Percentiles rank a stretch among this genome's conserved stretches.
Evolutionary conservation across 1,139 yeast species (phyloP).

Genomic region (Yamadazyma mexicana): DNA sequence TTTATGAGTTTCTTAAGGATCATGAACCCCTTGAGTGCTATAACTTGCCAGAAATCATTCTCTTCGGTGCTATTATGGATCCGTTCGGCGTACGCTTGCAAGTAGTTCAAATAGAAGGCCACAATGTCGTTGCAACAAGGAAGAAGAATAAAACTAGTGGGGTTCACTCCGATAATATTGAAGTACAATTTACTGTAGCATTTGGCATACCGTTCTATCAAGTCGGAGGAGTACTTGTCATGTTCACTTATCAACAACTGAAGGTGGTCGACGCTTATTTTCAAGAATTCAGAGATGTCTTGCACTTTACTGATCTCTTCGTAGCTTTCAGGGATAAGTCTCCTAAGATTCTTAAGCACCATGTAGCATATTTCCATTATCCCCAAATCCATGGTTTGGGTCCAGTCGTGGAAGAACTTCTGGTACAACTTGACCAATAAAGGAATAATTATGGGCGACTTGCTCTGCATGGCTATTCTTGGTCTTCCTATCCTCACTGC

Average conservation of each 20-base stretch:
- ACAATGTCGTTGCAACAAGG: constrained; percentile 64
- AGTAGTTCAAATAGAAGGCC: constrained; percentile 54
- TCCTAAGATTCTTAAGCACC: constrained; percentile 70
- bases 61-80: constrained; percentile 57
- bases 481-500: constrained; percentile 82
- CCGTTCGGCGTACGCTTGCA: constrained; percentile 61
- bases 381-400: constrained; percentile 40
- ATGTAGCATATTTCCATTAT: constrained; percentile 73
- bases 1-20: constrained; percentile 66
- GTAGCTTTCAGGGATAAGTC: constrained; percentile 71
- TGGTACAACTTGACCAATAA: constrained; percentile 60
- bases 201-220: constrained; percentile 68
- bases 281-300: constrained; percentile 61
- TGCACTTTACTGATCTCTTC: constrained; percentile 65
- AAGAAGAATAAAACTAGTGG: constrained; percentile 70
- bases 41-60: constrained; percentile 69
- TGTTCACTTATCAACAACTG: constrained; percentile 55
- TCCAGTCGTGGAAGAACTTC: constrained; percentile 65
- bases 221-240: constrained; percentile 53
- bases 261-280: constrained; percentile 58
- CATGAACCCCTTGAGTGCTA: constrained; percentile 69
- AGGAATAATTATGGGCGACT: constrained; percentile 63
- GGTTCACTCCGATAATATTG: constrained; percentile 54
- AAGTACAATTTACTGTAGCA: constrained; percentile 76
- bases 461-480: constrained; percentile 73